Evolutionary conservation across 2,329 filamentous ascomycete species (phyloP).

Genomic region (Rhytidhysteron rufulum): DNA sequence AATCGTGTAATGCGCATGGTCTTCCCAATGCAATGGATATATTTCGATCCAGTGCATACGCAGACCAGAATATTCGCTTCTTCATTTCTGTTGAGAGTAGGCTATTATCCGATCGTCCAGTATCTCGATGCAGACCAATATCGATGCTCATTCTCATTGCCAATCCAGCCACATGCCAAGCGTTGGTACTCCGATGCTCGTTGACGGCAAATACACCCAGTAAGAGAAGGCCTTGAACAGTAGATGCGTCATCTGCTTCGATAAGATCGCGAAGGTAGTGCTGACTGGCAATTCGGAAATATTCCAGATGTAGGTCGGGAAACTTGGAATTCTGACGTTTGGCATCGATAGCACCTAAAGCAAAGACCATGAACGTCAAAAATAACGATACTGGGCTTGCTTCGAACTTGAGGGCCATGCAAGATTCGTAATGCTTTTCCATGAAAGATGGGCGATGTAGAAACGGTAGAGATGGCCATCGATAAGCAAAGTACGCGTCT

Average conservation of each 20-base stretch:
- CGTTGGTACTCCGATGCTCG: slow-evolving; percentile 1
- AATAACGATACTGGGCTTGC: slow-evolving; percentile 1
- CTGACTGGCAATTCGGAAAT: not conserved
- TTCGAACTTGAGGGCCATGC: no score
- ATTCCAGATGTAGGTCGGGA: not conserved
- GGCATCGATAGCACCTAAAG: not conserved
- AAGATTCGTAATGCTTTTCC: no score
- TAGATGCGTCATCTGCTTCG: not conserved
- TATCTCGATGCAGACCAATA: slow-evolving; percentile 1
- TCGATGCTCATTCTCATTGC: slow-evolving; percentile 1
- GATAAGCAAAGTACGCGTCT: no score
- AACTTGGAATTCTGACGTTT: not conserved
- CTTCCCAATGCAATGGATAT: no score
- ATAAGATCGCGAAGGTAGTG: not conserved
- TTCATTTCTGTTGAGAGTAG: slow-evolving; percentile 1
- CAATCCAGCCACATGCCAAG: slow-evolving; percentile 1
- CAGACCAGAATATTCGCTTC: no score
- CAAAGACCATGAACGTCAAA: slow-evolving; percentile 1
- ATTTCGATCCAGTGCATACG: no score
- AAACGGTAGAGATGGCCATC: no score
- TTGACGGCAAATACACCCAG: not conserved
- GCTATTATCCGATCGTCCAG: slow-evolving; percentile 2
- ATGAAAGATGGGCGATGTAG: no score
- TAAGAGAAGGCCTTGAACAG: slow-evolving; percentile 3
- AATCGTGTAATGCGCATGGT: no score